Evolutionary conservation across 371 early-diverging fungal genomes (phyloP).

Genomic region (Basidiobolus meristosporus): DNA sequence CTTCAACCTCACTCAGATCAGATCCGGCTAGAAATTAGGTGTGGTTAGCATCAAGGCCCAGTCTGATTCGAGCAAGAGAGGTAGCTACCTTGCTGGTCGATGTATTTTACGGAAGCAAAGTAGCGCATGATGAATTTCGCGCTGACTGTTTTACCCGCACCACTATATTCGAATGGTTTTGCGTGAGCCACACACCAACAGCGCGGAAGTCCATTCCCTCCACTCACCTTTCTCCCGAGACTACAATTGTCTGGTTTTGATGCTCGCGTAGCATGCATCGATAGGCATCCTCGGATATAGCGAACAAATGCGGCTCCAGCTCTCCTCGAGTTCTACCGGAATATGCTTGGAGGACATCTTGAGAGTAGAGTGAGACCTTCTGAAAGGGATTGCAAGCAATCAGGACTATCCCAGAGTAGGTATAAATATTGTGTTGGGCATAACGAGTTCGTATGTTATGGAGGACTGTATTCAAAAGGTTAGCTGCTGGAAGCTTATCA

Average conservation of each 20-base stretch:
- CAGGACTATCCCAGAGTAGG: slow-evolving; percentile 96
- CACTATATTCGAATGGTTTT: slow-evolving; percentile 22
- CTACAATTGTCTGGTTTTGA: slow-evolving; percentile 94
- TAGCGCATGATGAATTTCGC: slow-evolving; percentile 96
- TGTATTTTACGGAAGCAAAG: slow-evolving; percentile 88
- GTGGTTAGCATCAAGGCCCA: no score
- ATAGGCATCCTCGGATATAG: slow-evolving; percentile 95
- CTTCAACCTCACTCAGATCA: no score
- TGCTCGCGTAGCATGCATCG: slow-evolving; percentile 78
- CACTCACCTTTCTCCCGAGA: slow-evolving; percentile 84
- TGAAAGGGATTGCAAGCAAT: slow-evolving; percentile 97
- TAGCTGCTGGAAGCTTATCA: no score
- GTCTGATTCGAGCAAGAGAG: no score
- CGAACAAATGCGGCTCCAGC: slow-evolving; percentile 96
- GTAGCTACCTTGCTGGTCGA: no score
- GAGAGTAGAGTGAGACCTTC: slow-evolving; percentile 67
- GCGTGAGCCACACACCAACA: background rate
- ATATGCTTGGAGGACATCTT: slow-evolving; percentile 80
- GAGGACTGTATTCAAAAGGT: no score
- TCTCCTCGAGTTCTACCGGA: slow-evolving; percentile 86
- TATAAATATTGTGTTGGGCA: slow-evolving; percentile 83
- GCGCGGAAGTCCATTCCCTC: slow-evolving; percentile 7
- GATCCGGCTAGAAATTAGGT: no score
- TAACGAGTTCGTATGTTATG: slow-evolving; percentile 80
- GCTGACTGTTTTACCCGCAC: slow-evolving; percentile 91